Evolutionary conservation across 1,284 basidiomycete genomes (phyloP).

Genomic region (Boletellus dicymbophilus): DNA sequence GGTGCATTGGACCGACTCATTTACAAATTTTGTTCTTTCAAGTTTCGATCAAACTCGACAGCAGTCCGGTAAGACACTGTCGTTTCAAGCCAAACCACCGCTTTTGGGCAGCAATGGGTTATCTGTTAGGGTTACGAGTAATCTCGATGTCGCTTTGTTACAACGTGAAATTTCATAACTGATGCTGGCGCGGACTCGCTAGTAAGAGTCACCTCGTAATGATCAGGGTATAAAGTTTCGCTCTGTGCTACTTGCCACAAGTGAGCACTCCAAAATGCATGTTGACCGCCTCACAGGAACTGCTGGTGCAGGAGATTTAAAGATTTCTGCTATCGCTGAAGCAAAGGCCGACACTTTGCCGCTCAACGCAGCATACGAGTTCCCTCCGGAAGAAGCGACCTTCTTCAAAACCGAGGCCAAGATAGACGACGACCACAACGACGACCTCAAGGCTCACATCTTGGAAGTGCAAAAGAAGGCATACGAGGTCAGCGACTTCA

Average conservation of each 20-base stretch:
- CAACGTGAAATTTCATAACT: too few relatives aligned
- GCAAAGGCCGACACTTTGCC: neutral
- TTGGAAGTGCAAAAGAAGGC: slow-evolving; percentile 19
- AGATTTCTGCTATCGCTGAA: neutral
- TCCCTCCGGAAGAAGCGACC: slow-evolving; percentile 17
- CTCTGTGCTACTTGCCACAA: neutral
- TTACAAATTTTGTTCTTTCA: too few relatives aligned
- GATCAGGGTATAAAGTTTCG: neutral
- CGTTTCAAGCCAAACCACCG: too few relatives aligned
- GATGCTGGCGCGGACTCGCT: too few relatives aligned
- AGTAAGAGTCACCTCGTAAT: neutral
- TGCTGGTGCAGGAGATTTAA: slow-evolving; percentile 3
- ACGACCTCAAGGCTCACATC: slow-evolving; percentile 20
- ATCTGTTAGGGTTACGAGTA: too few relatives aligned
- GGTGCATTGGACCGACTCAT: too few relatives aligned
- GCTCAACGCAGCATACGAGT: slow-evolving; percentile 5
- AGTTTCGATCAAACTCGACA: too few relatives aligned
- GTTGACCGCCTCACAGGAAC: neutral
- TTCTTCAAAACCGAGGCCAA: slow-evolving; percentile 28
- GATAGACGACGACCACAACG: slow-evolving; percentile 20
- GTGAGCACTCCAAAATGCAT: slow-evolving; percentile 6
- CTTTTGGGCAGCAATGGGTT: too few relatives aligned
- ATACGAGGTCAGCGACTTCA: slow-evolving; percentile 17
- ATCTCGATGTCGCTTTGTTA: too few relatives aligned
- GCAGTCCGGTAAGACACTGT: too few relatives aligned